Evolutionary conservation across 495 filamentous ascomycete genomes (phyloP).

Genomic region (Annulohypoxylon bovei): DNA sequence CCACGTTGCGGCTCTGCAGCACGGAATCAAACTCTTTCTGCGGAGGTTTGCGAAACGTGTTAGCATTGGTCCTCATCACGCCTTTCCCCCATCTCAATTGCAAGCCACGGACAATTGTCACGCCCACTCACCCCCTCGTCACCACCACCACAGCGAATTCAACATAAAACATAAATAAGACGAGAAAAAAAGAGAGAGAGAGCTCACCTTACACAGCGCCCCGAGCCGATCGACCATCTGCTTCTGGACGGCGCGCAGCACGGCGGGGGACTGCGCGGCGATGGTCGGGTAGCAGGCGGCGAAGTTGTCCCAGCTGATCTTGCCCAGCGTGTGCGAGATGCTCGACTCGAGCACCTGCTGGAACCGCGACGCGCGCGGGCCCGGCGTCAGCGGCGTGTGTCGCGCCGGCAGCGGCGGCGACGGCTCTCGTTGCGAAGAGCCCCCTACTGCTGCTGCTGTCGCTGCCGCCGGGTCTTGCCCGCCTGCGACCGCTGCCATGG

Average conservation of each 20-base stretch:
- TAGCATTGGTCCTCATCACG: not conserved
- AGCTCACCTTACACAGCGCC: conserved; percentile 62
- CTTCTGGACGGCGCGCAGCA: conserved; percentile 72
- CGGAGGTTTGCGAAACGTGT: not conserved
- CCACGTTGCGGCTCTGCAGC: conserved; percentile 72
- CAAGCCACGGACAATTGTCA: not conserved
- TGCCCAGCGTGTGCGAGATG: conserved; percentile 73
- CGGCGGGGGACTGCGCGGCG: conserved; percentile 72
- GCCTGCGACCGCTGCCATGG: conserved; percentile 13
- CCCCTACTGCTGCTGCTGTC: conserved; percentile 21
- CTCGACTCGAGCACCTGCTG: conserved; percentile 75
- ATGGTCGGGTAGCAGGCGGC: conserved; percentile 88
- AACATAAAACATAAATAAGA: not conserved
- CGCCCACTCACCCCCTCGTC: not conserved
- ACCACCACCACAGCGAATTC: too few relatives aligned
- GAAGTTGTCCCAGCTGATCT: conserved; percentile 82
- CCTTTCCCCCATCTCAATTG: not conserved
- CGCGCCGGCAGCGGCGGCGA: conserved; percentile 64
- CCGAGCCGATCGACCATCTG: conserved; percentile 75
- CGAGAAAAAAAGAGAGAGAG: not conserved
- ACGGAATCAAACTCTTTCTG: conserved; percentile 82
- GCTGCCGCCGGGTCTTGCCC: conserved; percentile 21
- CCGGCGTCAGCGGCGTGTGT: conserved; percentile 70
- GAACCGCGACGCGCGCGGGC: conserved; percentile 77
- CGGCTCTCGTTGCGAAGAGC: not conserved